Base-by-base conservation (phyloP, 2,329 filamentous ascomycete genomes). In the Claviceps capensis region DNA sequence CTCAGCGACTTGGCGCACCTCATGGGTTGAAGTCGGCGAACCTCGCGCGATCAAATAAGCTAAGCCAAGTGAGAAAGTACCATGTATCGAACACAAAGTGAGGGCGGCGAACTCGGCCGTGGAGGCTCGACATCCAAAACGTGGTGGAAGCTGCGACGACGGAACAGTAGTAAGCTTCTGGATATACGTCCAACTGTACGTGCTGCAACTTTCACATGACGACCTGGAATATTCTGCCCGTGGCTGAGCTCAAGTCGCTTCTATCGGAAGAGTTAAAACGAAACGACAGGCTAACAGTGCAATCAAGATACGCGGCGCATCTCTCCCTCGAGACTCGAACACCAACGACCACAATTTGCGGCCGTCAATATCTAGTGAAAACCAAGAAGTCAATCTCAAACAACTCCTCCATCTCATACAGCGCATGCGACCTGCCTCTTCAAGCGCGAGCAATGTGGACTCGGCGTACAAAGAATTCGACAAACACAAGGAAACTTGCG, bases 401-500 rank as follows among this genome's bases (percentile, higher is more conserved):
- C 67, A 68, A 50, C 62, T 71, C 2, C 63, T 66, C 13, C 54
- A 59, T 23, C 59, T 69, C 7, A 57, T 68, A 8, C 65, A 65
- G 51, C 64, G 66, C 47, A 65, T 71, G 58, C 62, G 65, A 44
- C 58, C 63, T 41, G 60, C 62, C 4, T 63, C 67, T 3, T 56
- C 63, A 0, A 62, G 60, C 1, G 61, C 67, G 2, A 66, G 59
- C 52, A 63, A 69, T 5, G 67, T 75, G 16, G 74, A 75, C 52
- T 62, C 65, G 3, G 69, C 68, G 5, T 76, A 70, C 57, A 69
- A 71, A 23, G 65, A 71, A 6, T 76, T 74, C 47, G 57, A 58
- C 50, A 74, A 68, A 55, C 56, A 70, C 47, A 68, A 63, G 51
- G 69, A 72, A 1, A 65, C 64, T 50, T 71, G 69, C 52, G 53